Evolutionary conservation across 2,329 filamentous ascomycete species (phyloP).

Genomic region (Berkeleyomyces basicola): DNA sequence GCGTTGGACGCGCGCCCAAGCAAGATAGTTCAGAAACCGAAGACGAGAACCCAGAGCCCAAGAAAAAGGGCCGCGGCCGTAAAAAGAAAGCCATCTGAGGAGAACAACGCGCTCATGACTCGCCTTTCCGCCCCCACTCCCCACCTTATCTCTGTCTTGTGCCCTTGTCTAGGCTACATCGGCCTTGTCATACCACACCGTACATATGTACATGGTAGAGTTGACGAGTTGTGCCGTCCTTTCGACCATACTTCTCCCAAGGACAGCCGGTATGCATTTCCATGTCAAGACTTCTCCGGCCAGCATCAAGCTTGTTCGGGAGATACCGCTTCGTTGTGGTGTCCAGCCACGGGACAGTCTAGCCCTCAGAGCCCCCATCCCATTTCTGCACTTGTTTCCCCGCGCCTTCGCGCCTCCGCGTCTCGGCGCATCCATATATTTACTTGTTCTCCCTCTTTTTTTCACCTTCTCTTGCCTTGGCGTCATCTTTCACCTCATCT

Average conservation of each 20-base stretch:
- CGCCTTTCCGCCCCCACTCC: background rate
- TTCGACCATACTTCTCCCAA: too few species aligned
- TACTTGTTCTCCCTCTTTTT: background rate
- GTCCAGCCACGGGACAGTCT: too few species aligned
- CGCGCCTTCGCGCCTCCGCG: background rate
- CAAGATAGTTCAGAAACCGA: slow-evolving; percentile 28
- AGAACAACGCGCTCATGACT: background rate
- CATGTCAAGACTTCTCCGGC: too few species aligned
- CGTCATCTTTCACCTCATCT: background rate
- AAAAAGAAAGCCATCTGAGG: slow-evolving; percentile 26
- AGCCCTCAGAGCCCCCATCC: background rate
- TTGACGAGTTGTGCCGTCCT: too few species aligned
- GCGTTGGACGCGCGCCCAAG: slow-evolving; percentile 25
- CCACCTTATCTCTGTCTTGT: background rate
- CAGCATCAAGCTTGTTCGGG: too few species aligned
- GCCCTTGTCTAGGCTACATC: too few species aligned
- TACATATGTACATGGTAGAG: too few species aligned
- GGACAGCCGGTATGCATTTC: too few species aligned
- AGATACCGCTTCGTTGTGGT: too few species aligned
- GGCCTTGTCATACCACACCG: too few species aligned
- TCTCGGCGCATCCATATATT: background rate
- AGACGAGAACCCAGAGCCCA: slow-evolving; percentile 30
- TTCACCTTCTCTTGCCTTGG: background rate
- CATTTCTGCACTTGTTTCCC: background rate
- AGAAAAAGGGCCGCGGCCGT: slow-evolving; percentile 32